phyloP scores from a whole-genome alignment of 2,329 filamentous ascomycete species.

The Leptographium lundbergii region DNA sequence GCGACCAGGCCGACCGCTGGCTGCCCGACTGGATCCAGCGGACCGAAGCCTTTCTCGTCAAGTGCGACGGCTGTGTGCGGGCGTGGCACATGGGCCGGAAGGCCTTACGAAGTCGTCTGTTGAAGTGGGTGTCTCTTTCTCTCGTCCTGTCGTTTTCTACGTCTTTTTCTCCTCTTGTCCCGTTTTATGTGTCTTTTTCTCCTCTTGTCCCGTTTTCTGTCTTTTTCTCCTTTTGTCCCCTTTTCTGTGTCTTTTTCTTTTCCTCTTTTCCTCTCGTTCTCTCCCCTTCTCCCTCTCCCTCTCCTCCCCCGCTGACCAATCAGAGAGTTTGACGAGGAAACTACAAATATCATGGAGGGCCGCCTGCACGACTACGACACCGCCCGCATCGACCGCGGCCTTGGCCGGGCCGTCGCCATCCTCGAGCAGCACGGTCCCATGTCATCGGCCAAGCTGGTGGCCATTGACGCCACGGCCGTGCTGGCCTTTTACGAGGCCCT shows the following conservation, averaged over 20 bases:
- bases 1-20: conserved; percentile 46
- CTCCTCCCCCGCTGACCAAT: not conserved
- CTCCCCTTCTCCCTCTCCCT: not conserved
- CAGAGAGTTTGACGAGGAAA: conserved; percentile 28
- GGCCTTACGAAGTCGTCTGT: conserved; percentile 47
- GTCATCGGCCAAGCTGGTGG: conserved; percentile 32
- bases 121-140: conserved; percentile 41
- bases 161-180: not conserved
- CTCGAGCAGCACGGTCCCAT: conserved; percentile 33
- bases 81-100: conserved; percentile 62
- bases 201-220: too few species aligned
- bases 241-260: not conserved
- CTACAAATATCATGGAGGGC: conserved; percentile 25
- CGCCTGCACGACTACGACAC: conserved; percentile 26
- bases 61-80: conserved; percentile 58
- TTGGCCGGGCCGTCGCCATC: conserved; percentile 38
- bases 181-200: not conserved
- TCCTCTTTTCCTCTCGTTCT: not conserved
- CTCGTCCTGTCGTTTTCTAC: not conserved
- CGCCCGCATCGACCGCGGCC: conserved; percentile 19
- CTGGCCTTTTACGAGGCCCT: conserved; percentile 79
- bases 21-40: conserved; percentile 44
- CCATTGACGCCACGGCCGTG: conserved; percentile 45
- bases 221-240: not conserved
- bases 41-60: conserved; percentile 45